Evolutionary conservation across 2,329 filamentous ascomycete genomes (phyloP), one percentile per base, ranked within the genome.

Genomic region (Pseudogymnoascus destructans): DNA sequence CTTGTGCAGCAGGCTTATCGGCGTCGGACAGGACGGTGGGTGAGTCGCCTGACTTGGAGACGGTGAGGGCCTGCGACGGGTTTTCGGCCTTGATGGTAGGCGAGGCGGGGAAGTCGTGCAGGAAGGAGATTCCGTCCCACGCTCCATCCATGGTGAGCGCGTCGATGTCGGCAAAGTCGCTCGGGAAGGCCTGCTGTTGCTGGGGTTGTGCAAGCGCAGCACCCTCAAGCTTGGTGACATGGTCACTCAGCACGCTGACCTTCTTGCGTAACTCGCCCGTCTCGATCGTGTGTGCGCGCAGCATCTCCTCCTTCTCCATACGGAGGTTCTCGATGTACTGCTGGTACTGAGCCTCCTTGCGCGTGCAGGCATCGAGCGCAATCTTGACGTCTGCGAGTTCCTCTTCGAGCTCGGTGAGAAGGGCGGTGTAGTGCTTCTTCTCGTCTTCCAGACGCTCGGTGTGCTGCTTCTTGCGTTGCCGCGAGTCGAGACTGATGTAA

Each of bases 381-480:
- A 83, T 70, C 65, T 85, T 83, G 66, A 91, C 77, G 60, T 81
- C 78, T 57, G 76, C 75, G 63, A 95, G 75, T 64, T 89, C 84
- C 60, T 93, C 86, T 69, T 96, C 88, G 68, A 96, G 78, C 58
- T 85, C 80, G 64, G 75, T 80, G 69, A 96, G 87, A 69, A 87
- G 75, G 65, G 81, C 80, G 59, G 85, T 87, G 75, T 83, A 95
- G 60, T 87, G 82, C 77, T 96, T 96, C 79, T 97, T 96, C 76
- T 97, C 92, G 71, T 93, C 87, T 72, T 97, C 93, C 49, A 97
- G 82, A 66, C 93, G 85, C 75, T 97, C 93, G 32, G 93, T 97
- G 75, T 97, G 92, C 74, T 89, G 87, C 81, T 97, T 97, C 80
- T 97, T 98, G 66, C 93, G 85, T 73, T 97, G 92, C 64, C 93